Conservation (phyloP, 2,329 filamentous ascomycete genomes). For the Paraphoma chrysanthemicola region DNA sequence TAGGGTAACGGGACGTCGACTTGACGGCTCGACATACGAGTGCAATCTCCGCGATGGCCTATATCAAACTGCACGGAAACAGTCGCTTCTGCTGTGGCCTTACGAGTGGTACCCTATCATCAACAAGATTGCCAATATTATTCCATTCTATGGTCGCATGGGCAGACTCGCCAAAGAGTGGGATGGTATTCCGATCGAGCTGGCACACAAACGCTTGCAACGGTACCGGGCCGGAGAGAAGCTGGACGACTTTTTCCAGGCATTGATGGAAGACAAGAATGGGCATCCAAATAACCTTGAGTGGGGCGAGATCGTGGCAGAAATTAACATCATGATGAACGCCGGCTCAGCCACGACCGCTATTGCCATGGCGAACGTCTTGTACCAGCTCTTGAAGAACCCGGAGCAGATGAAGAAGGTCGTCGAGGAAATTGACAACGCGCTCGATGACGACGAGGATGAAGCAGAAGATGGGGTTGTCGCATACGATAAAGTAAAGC, state of each 20-base stretch:
- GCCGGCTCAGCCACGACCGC: conserved; percentile 62
- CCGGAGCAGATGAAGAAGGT: conserved; percentile 42
- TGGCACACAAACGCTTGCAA: conserved; percentile 52
- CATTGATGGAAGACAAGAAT: conserved; percentile 61
- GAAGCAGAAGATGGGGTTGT: conserved; percentile 33
- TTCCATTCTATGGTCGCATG: conserved; percentile 54
- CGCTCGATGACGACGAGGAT: conserved; percentile 35
- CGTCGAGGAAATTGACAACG: conserved; percentile 35
- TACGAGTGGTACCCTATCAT: conserved; percentile 60
- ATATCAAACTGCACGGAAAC: conserved; percentile 59
- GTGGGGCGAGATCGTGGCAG: conserved; percentile 65
- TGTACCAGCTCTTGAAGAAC: conserved; percentile 61
- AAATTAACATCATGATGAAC: conserved; percentile 60
- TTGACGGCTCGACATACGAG: conserved; percentile 56
- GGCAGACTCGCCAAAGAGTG: conserved; percentile 52
- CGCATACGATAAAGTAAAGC: conserved; percentile 37
- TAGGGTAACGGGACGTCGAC: conserved; percentile 50
- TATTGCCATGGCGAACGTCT: conserved; percentile 61
- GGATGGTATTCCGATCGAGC: conserved; percentile 58
- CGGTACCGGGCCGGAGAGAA: conserved; percentile 61
- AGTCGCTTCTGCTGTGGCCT: conserved; percentile 59
- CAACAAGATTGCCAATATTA: conserved; percentile 55
- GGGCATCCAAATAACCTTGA: conserved; percentile 57
- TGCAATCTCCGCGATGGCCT: conserved; percentile 59
- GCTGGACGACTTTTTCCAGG: conserved; percentile 65